phyloP scores from a whole-genome alignment of 345 rosid genomes.

The Syzygium oleosum region DNA sequence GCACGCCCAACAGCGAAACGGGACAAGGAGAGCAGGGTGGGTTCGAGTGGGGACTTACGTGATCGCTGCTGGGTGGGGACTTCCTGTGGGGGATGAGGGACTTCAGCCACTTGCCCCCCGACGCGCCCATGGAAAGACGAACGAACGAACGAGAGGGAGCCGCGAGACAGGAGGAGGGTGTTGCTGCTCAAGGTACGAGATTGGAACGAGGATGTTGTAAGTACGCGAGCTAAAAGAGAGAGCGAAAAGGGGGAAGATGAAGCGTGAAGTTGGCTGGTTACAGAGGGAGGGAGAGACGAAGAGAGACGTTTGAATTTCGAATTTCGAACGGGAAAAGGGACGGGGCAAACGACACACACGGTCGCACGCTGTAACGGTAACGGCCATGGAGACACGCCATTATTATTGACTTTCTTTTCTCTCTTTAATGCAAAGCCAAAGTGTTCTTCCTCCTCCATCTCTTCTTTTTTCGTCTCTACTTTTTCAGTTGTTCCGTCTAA shows the following conservation, averaged over 20 bases:
- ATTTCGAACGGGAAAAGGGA: neutral
- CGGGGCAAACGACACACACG: neutral
- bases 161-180: neutral
- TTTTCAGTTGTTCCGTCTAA: neutral
- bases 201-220: neutral
- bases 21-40: neutral
- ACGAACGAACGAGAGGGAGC: neutral
- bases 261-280: neutral
- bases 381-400: neutral
- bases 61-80: slow-evolving; percentile 13
- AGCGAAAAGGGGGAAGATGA: neutral
- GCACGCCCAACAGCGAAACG: neutral
- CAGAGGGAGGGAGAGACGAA: neutral
- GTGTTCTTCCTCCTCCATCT: neutral
- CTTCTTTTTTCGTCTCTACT: neutral
- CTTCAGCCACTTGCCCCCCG: slow-evolving; percentile 6
- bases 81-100: slow-evolving; percentile 5
- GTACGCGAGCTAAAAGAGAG: neutral
- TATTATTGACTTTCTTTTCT: neutral
- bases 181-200: neutral
- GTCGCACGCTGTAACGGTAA: neutral
- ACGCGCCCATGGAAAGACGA: slow-evolving; percentile 1
- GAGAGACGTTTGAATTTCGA: slow-evolving; percentile 4
- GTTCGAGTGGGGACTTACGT: slow-evolving; percentile 13
- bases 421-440: neutral